Evolutionary conservation across 2,329 filamentous ascomycete species (phyloP).

Genomic region (Colletotrichum sp.): DNA sequence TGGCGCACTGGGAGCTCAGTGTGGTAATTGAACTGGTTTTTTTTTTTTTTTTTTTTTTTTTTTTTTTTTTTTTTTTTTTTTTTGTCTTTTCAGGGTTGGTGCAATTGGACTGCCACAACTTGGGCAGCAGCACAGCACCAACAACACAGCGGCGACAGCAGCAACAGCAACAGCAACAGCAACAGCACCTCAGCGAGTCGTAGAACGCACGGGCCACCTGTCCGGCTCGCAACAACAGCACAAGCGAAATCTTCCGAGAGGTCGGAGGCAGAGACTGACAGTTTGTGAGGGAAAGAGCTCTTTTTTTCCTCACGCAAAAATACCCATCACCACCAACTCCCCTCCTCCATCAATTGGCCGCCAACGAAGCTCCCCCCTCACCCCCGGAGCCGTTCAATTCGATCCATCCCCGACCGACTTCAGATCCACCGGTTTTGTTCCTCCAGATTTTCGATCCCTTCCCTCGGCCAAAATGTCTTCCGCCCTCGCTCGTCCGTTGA

Average conservation of each 20-base stretch:
- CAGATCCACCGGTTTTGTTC: conserved; percentile 9
- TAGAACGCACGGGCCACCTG: conserved; percentile 13
- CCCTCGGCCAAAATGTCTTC: conserved; percentile 29
- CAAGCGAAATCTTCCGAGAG: conserved; percentile 51
- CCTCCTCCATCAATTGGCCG: conserved; percentile 40
- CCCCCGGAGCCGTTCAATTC: conserved; percentile 29
- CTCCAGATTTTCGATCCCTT: neutral
- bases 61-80: conserved; percentile 1
- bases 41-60: conserved; percentile 8
- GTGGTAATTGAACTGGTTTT: neutral
- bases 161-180: neutral
- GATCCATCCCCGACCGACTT: conserved; percentile 23
- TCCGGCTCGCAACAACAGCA: conserved; percentile 24
- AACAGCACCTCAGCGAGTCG: neutral
- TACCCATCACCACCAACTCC: conserved; percentile 17
- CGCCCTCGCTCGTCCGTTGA: conserved; percentile 45
- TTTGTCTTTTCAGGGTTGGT: neutral
- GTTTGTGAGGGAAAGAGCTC: conserved; percentile 5
- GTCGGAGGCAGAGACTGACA: conserved; percentile 17
- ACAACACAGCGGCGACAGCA: neutral
- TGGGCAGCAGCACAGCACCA: neutral
- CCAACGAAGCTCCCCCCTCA: conserved; percentile 27
- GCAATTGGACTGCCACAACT: neutral
- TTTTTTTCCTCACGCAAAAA: conserved; percentile 24
- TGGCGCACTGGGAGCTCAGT: neutral